phyloP scores from a whole-genome alignment of 2,329 filamentous ascomycete genomes.

The Ophiostoma montium region DNA sequence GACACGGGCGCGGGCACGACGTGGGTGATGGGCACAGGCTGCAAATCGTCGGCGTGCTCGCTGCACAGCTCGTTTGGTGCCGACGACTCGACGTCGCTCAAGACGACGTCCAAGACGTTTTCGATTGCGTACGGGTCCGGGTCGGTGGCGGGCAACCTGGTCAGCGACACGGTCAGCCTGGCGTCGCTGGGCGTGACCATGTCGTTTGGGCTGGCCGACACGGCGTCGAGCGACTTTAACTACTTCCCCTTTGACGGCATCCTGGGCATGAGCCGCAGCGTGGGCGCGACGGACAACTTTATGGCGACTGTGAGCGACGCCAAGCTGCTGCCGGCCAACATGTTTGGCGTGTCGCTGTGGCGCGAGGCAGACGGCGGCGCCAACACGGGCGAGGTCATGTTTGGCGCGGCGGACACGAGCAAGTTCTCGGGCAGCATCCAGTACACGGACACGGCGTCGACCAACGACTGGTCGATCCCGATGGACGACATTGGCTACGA shows the following conservation, averaged over 20 bases:
- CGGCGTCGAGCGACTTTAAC: conserved; percentile 59
- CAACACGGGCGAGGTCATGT: conserved; percentile 63
- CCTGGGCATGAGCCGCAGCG: conserved; percentile 56
- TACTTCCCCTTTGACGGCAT: conserved; percentile 82
- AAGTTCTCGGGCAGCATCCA: conserved; percentile 55
- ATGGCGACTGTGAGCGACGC: conserved; percentile 45
- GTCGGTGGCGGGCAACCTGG: conserved; percentile 51
- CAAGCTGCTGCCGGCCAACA: conserved; percentile 43
- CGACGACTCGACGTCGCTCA: conserved; percentile 49
- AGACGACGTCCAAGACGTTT: conserved; percentile 40
- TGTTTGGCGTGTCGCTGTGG: conserved; percentile 59
- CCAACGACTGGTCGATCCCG: conserved; percentile 58
- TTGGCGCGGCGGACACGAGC: conserved; percentile 54
- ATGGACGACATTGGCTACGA: conserved; percentile 52
- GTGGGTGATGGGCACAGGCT: conserved; percentile 69
- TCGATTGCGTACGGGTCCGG: conserved; percentile 66
- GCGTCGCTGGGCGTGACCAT: conserved; percentile 50
- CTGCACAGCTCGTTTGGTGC: conserved; percentile 57
- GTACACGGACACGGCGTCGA: conserved; percentile 41
- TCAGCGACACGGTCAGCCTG: conserved; percentile 51
- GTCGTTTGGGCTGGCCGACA: conserved; percentile 58
- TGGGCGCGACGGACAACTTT: conserved; percentile 49
- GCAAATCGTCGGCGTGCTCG: conserved; percentile 50
- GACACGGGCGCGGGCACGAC: conserved; percentile 58
- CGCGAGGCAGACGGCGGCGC: conserved; percentile 50